These are phyloP conservation scores for Nelumbo lutea DNA, from an alignment of 164 flowering plant species.

Conservation along the genomic window DNA sequence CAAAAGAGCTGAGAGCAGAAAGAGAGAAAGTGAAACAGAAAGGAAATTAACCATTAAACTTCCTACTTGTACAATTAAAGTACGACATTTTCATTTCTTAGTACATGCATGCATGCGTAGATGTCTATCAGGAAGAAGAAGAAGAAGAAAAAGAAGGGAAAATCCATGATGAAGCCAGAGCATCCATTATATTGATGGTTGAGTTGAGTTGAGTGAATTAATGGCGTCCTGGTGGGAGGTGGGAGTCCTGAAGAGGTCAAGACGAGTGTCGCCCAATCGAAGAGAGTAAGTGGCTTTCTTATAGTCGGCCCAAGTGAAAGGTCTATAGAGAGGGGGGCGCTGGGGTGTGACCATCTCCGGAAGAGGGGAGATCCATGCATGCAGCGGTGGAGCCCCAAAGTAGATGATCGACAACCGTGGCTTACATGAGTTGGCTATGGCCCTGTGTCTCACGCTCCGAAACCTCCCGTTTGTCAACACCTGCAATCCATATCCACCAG, in stretches of 20 bases:
- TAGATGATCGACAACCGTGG: constrained; percentile 63
- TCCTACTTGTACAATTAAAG: no score
- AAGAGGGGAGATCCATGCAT: constrained; percentile 45
- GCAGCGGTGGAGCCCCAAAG: constrained; percentile 67
- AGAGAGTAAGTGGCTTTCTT: constrained; percentile 56
- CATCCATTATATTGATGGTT: constrained; percentile 7
- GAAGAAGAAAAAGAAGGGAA: no score
- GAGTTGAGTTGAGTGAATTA: constrained; percentile 6
- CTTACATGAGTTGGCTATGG: constrained; percentile 36
- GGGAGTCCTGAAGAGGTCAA: constrained; percentile 40
- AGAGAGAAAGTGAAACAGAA: no score
- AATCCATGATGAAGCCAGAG: no score
- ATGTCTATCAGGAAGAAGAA: no score
- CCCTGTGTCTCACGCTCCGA: constrained; percentile 75
- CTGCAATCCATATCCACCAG: constrained; percentile 21
- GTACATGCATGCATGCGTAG: no score
- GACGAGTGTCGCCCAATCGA: constrained; percentile 48
- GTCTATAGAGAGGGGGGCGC: constrained; percentile 39
- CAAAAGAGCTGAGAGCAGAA: no score
- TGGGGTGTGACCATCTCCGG: constrained; percentile 40
- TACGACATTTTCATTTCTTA: no score
- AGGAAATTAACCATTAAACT: no score
- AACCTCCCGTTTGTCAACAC: constrained; percentile 74
- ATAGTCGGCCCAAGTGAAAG: constrained; percentile 80
- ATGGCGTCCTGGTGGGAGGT: background rate